phyloP scores from a whole-genome alignment of 1,139 yeast genomes.

The Groenewaldozyma auringiensis region DNA sequence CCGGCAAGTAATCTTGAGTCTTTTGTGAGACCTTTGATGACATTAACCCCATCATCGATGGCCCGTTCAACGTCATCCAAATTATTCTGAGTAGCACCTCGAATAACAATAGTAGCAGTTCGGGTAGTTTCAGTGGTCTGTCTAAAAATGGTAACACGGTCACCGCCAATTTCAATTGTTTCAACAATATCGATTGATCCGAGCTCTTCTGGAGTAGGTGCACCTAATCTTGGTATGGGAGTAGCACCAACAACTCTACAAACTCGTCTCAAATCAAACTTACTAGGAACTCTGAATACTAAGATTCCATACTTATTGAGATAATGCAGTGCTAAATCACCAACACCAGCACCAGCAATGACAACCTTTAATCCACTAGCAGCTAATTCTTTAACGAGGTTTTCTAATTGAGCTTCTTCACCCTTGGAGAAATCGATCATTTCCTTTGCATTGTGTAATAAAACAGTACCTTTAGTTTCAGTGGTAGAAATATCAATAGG shows the following conservation, averaged over 20 bases:
- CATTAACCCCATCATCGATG: constrained; percentile 92
- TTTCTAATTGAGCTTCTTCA: constrained; percentile 89
- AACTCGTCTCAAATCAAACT: constrained; percentile 86
- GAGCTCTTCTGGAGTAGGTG: constrained; percentile 92
- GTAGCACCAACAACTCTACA: constrained; percentile 98
- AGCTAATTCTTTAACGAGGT: constrained; percentile 71
- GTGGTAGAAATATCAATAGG: constrained; percentile 93
- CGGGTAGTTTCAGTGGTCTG: constrained; percentile 52
- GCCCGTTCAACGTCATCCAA: constrained; percentile 95
- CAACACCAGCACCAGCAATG: constrained; percentile 87
- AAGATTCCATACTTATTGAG: constrained; percentile 78
- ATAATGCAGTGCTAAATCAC: constrained; percentile 89
- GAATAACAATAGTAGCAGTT: constrained; percentile 84
- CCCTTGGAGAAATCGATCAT: constrained; percentile 95
- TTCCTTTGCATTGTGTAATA: constrained; percentile 91
- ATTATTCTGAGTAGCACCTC: constrained; percentile 96
- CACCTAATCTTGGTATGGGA: constrained; percentile 90
- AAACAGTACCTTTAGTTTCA: constrained; percentile 95
- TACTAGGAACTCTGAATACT: constrained; percentile 84
- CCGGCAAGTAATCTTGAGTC: constrained; percentile 82
- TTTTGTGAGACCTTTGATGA: constrained; percentile 80
- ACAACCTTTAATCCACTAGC: constrained; percentile 84
- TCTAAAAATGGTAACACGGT: constrained; percentile 88
- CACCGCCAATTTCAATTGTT: constrained; percentile 94
- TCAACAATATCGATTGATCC: constrained; percentile 84